These are phyloP conservation scores for Senna siamea DNA, from an alignment of 306 rosid genomes.

Conservation along the genomic window DNA sequence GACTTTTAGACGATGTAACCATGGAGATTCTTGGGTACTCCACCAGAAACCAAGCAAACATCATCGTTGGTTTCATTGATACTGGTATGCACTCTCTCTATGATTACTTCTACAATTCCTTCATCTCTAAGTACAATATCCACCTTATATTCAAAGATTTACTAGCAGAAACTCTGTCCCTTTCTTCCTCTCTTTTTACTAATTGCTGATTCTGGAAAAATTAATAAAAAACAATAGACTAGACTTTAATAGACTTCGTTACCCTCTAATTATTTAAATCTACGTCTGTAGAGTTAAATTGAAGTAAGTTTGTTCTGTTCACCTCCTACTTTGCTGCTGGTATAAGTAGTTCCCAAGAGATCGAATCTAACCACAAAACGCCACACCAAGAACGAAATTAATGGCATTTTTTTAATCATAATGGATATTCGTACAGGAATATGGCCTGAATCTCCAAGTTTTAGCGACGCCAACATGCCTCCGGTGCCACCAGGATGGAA, in stretches of 20 bases:
- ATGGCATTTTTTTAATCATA: not conserved
- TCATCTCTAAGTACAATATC: too few species aligned
- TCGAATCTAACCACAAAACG: slow-evolving; percentile 15
- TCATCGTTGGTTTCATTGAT: slow-evolving; percentile 84
- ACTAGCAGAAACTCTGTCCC: slow-evolving; percentile 29
- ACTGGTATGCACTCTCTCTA: too few species aligned
- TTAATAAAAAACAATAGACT: too few species aligned
- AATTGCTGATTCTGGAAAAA: too few species aligned
- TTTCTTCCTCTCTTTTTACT: slow-evolving; percentile 27
- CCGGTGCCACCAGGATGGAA: slow-evolving; percentile 79
- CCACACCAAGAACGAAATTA: not conserved
- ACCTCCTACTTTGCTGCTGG: not conserved
- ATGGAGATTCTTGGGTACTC: slow-evolving; percentile 72
- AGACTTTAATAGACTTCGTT: too few species aligned
- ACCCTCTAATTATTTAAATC: too few species aligned
- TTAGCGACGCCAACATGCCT: slow-evolving; percentile 76
- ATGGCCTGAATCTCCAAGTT: slow-evolving; percentile 94
- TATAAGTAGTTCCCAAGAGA: slow-evolving; percentile 8
- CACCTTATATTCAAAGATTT: too few species aligned
- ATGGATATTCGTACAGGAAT: slow-evolving; percentile 57
- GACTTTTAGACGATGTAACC: slow-evolving; percentile 72
- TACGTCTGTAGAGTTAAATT: not conserved
- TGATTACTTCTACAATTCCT: too few species aligned
- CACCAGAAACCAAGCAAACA: slow-evolving; percentile 74
- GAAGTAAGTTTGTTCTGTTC: not conserved